Evolutionary conservation across 1,284 basidiomycete genomes (phyloP).

Genomic region (Wolfiporia cocos): DNA sequence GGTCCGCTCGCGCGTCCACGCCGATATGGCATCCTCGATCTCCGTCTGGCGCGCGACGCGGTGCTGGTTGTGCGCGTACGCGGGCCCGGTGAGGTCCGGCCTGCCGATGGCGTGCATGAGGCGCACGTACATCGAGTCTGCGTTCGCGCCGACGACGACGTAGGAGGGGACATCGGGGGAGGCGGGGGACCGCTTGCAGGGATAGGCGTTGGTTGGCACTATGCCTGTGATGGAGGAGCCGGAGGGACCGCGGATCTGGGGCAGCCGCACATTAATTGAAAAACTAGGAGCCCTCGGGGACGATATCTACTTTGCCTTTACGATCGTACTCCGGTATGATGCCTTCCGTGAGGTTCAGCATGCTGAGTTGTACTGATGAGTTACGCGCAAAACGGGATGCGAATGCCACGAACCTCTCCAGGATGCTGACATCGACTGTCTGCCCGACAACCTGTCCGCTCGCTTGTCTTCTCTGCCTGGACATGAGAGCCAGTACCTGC

Average conservation of each 20-base stretch:
- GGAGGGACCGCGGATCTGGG: conserved; percentile 58
- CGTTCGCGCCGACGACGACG: conserved; percentile 66
- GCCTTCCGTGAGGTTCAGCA: conserved; percentile 73
- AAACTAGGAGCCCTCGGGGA: background rate
- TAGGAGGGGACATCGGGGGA: conserved; percentile 40
- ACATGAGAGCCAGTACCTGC: conserved; percentile 68
- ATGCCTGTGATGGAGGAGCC: conserved; percentile 70
- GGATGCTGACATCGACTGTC: conserved; percentile 69
- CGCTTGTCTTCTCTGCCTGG: conserved; percentile 34
- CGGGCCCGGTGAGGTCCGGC: conserved; percentile 48
- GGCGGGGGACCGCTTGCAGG: conserved; percentile 43
- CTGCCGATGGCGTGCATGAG: conserved; percentile 57
- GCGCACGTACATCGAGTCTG: conserved; percentile 60
- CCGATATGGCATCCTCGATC: conserved; percentile 56
- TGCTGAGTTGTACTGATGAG: conserved; percentile 31
- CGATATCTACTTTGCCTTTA: conserved; percentile 44
- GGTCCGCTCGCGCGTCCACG: conserved; percentile 53
- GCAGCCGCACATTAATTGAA: background rate
- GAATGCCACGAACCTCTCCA: conserved; percentile 48
- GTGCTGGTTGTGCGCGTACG: conserved; percentile 54
- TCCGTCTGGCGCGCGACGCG: conserved; percentile 50
- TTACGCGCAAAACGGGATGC: background rate
- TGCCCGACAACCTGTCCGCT: conserved; percentile 38
- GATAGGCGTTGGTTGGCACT: conserved; percentile 68
- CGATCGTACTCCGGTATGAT: conserved; percentile 72